Conservation (phyloP, 352 stramenopile species). For the Globisporangium recalcitrans region DNA sequence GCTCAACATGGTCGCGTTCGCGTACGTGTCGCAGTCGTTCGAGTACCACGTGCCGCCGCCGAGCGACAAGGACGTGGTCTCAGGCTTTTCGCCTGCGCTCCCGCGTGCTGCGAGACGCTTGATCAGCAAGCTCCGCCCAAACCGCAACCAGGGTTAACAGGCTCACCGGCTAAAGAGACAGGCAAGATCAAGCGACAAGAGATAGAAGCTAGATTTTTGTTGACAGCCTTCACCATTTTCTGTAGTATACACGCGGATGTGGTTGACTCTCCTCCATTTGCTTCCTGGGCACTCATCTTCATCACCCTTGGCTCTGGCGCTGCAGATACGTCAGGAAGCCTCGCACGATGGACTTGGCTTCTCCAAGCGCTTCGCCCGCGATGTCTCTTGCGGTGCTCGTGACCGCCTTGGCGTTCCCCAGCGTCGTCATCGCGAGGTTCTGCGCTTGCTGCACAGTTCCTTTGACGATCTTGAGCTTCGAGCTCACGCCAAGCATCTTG, state of each 20-base stretch:
- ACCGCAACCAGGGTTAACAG: slow-evolving; percentile 8
- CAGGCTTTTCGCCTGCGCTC: slow-evolving; percentile 59
- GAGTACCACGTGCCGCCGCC: slow-evolving; percentile 71
- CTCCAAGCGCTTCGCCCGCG: slow-evolving; percentile 72
- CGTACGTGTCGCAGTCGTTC: slow-evolving; percentile 68
- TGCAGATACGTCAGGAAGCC: slow-evolving; percentile 70
- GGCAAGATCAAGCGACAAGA: neutral
- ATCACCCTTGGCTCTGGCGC: slow-evolving; percentile 26
- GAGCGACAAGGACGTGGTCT: slow-evolving; percentile 36
- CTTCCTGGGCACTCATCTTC: neutral
- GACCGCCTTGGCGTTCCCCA: slow-evolving; percentile 79
- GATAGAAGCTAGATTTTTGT: slow-evolving; percentile 8
- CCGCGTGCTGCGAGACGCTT: slow-evolving; percentile 44
- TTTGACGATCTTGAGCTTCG: slow-evolving; percentile 84
- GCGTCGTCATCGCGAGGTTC: slow-evolving; percentile 72
- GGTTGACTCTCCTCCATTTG: slow-evolving; percentile 4
- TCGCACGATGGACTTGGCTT: slow-evolving; percentile 81
- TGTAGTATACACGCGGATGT: slow-evolving; percentile 7
- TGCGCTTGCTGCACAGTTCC: slow-evolving; percentile 86
- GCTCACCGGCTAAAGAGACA: neutral
- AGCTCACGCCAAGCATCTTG: slow-evolving; percentile 68
- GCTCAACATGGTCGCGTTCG: slow-evolving; percentile 54
- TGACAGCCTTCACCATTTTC: neutral
- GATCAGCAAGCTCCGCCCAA: slow-evolving; percentile 20
- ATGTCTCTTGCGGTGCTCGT: slow-evolving; percentile 83